Evolutionary conservation across 208 protist species (phyloP).

Genomic region (Ichthyophonus hoferi): DNA sequence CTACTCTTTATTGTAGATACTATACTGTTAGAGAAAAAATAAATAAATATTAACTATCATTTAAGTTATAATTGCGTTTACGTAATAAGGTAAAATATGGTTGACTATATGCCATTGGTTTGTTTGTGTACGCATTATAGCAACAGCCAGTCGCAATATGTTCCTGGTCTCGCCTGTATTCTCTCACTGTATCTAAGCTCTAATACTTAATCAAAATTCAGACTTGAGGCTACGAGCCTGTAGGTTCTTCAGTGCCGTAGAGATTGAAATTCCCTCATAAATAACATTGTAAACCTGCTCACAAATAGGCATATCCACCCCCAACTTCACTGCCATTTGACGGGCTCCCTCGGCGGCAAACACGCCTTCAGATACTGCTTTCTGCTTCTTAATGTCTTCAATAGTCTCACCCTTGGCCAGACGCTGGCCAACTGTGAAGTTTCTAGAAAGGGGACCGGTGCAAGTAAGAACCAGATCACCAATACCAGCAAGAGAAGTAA

Average conservation of each 20-base stretch:
- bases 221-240: background rate
- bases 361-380: constrained; percentile 25
- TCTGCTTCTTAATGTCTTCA: constrained; percentile 40
- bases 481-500: constrained; percentile 49
- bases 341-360: background rate
- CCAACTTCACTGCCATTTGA: constrained; percentile 9
- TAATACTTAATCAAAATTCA: too few species aligned
- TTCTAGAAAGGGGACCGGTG: constrained; percentile 51
- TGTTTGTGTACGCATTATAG: too few species aligned
- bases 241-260: background rate
- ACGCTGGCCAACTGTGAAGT: constrained; percentile 49
- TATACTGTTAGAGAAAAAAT: too few species aligned
- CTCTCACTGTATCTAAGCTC: too few species aligned
- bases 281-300: background rate
- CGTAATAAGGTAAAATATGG: too few species aligned
- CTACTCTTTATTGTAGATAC: too few species aligned
- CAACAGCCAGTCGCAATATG: too few species aligned
- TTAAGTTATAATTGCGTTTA: too few species aligned
- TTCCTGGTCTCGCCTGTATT: too few species aligned
- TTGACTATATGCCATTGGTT: too few species aligned
- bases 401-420: constrained; percentile 51
- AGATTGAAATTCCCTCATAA: background rate
- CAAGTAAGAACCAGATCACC: constrained; percentile 62
- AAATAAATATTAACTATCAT: too few species aligned
- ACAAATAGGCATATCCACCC: constrained; percentile 21